A percentile compares a stretch with the other conserved stretches of the same genome.
Evolutionary conservation across 2,329 filamentous ascomycete genomes (phyloP).

Genomic region (Phialophora macrospora): DNA sequence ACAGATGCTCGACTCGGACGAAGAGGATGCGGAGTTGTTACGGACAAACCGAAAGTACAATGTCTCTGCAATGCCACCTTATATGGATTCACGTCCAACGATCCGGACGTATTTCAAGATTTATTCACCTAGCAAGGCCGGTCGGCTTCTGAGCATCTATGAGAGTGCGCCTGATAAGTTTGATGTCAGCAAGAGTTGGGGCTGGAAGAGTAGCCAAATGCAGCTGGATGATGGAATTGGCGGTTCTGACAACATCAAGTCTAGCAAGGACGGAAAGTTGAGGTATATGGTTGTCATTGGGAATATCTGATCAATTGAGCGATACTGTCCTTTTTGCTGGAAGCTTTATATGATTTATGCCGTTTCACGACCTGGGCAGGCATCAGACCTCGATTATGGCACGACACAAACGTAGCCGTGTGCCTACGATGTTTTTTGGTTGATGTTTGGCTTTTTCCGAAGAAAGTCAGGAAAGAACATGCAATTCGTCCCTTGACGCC

Average conservation of each 20-base stretch:
- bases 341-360: neutral
- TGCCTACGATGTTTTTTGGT: neutral
- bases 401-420: neutral
- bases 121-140: conserved; percentile 63
- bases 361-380: neutral
- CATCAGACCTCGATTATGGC: neutral
- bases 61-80: conserved; percentile 57
- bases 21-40: conserved; percentile 40
- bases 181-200: conserved; percentile 66
- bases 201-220: conserved; percentile 65
- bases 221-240: conserved; percentile 94
- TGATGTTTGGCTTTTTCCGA: neutral
- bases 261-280: conserved; percentile 55
- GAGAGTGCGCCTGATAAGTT: conserved; percentile 63
- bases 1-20: conserved; percentile 41
- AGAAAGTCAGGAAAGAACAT: neutral
- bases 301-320: conserved; percentile 39
- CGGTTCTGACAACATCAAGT: conserved; percentile 55
- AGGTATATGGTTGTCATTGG: conserved; percentile 66
- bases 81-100: conserved; percentile 60
- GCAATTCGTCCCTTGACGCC: neutral
- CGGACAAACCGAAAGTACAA: conserved; percentile 39
- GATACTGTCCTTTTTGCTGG: neutral
- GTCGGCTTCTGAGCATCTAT: conserved; percentile 63
- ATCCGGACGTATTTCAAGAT: conserved; percentile 68